Conservation (phyloP, 768 basidiomycete genomes). For the Lentinula sp. region DNA sequence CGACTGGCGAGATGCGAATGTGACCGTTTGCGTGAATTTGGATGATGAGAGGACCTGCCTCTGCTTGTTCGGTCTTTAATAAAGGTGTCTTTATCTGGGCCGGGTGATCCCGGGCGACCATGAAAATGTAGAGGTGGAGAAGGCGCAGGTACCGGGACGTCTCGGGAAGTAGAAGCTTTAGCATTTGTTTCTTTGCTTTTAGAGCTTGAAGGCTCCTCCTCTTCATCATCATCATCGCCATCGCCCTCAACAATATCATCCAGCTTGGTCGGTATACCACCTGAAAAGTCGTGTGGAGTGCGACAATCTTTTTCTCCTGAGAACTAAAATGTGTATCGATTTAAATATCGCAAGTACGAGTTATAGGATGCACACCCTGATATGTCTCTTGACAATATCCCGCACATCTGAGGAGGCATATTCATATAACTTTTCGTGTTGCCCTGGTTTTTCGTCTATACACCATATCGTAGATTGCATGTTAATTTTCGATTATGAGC, state of each 20-base stretch:
- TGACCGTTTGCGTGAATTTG: not conserved
- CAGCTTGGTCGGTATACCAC: not conserved
- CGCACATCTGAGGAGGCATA: slow-evolving; percentile 4
- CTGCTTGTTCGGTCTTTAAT: not conserved
- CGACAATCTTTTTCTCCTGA: slow-evolving; percentile 4
- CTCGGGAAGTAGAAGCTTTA: not conserved
- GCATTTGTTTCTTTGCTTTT: not conserved
- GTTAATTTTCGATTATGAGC: not conserved
- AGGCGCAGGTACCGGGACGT: not conserved
- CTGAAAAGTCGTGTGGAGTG: slow-evolving; percentile 4
- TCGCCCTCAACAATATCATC: slow-evolving; percentile 6
- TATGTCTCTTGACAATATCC: slow-evolving; percentile 6
- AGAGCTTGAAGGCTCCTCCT: not conserved
- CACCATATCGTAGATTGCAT: not conserved
- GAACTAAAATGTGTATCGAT: not conserved
- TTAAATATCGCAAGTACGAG: too few relatives aligned
- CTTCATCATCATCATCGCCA: slow-evolving; percentile 5
- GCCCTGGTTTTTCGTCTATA: slow-evolving; percentile 4
- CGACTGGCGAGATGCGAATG: not conserved
- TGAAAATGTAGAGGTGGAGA: not conserved
- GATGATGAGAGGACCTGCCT: not conserved
- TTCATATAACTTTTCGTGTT: slow-evolving; percentile 7
- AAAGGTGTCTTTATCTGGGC: not conserved
- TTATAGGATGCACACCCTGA: not conserved
- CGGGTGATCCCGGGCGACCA: not conserved